Evolutionary conservation across 2,329 filamentous ascomycete species (phyloP), one percentile per base, ranked within the genome.

Genomic region (Fusarium neocosmosporiellum): DNA sequence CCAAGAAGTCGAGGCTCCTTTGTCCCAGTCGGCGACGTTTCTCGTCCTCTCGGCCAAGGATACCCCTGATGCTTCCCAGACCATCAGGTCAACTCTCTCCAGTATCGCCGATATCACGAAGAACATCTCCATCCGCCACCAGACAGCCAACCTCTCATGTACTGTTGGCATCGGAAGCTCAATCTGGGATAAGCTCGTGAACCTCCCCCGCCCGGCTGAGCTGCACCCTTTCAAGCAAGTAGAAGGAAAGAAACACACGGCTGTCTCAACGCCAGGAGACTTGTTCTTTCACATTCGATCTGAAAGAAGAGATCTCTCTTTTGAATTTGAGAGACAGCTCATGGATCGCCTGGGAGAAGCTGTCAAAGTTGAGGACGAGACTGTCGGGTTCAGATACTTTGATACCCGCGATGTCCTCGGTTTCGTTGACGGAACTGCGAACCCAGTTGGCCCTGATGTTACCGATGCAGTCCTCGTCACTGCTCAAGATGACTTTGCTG

Each of bases 341-440:
- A 79, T 90, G 74, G 83, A 85, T 16, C 70, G 76, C 2, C 82
- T 90, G 0, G 86, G 86, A 0, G 83, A 84, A 48, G 68, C 85
- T 0, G 85, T 89, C 13, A 76, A 73, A 0, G 82, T 89, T 1
- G 81, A 85, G 2, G 88, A 90, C 59, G 85, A 86, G 63, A 90
- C 88, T 0, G 80, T 83, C 1, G 88, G 88, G 0, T 90, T 90
- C 77, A 85, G 88, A 4, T 90, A 90, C 77, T 90, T 90, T 66
- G 88, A 90, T 69, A 83, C 86, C 0, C 86, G 88, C 1, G 88
- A 90, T 67, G 83, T 90, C 0, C 83, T 90, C 0, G 88, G 88
- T 1, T 90, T 90, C 60, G 87, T 90, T 4, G 88, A 90, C 65
- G 88, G 88, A 18, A 90, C 88, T 0, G 88, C 88, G 3, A 90